A percentile compares a stretch with the other conserved stretches of the same genome.
These are phyloP conservation scores for Tolypocladium inflatum DNA, from an alignment of 2,329 filamentous ascomycete genomes.

Conservation along the genomic window DNA sequence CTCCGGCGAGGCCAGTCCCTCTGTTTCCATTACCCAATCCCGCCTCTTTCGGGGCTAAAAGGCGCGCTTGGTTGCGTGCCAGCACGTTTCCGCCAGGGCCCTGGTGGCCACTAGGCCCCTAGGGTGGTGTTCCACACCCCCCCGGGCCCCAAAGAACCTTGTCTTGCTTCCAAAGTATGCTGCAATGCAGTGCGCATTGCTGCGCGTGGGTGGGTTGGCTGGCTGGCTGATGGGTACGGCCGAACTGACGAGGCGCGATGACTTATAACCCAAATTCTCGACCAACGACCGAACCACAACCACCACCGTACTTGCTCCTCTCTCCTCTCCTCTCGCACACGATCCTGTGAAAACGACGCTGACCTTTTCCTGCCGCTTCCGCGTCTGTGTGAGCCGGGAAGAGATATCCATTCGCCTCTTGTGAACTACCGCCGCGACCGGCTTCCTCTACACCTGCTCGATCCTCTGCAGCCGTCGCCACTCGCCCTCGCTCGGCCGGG, in stretches of 20 bases:
- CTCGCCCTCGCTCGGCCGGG: neutral
- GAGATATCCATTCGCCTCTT: neutral
- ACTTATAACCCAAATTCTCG: constrained; percentile 2
- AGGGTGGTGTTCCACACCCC: neutral
- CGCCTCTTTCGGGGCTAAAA: neutral
- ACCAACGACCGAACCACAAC: neutral
- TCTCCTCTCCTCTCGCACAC: neutral
- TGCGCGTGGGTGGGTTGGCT: neutral
- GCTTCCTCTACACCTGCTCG: neutral
- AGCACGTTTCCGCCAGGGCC: constrained; percentile 4
- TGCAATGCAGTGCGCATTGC: neutral
- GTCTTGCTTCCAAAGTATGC: neutral
- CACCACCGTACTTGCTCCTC: neutral
- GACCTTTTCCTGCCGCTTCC: neutral
- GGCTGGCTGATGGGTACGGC: neutral
- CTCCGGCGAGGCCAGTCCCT: neutral
- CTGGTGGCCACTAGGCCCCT: neutral
- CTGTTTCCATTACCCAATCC: constrained; percentile 10
- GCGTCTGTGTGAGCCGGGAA: neutral
- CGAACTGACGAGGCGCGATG: neutral
- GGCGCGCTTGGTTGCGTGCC: constrained; percentile 1
- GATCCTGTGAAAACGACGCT: neutral
- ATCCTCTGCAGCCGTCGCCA: neutral
- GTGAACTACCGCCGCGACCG: neutral
- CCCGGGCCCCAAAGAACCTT: neutral